These are phyloP conservation scores for Petasospora rhodanensis DNA, from an alignment of 1,139 yeast genomes.

Conservation along the genomic window DNA sequence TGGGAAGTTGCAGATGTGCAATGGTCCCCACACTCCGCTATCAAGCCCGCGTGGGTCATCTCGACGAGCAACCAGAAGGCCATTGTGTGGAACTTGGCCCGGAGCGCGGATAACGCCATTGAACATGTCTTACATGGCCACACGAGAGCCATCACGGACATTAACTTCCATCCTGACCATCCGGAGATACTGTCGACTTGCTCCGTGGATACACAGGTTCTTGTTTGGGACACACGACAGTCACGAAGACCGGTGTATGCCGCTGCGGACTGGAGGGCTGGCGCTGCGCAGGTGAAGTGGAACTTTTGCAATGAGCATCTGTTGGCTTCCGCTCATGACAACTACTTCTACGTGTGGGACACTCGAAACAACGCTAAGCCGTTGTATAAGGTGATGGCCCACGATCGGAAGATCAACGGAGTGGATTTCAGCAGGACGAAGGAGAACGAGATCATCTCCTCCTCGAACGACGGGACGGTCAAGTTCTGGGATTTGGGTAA, in stretches of 20 bases:
- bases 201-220: conserved; percentile 81
- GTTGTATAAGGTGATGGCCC: conserved; percentile 63
- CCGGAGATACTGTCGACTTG: conserved; percentile 94
- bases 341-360: conserved; percentile 83
- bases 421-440: conserved; percentile 69
- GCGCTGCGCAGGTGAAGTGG: conserved; percentile 96
- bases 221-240: conserved; percentile 86
- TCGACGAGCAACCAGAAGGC: conserved; percentile 96
- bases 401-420: conserved; percentile 80
- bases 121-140: conserved; percentile 86
- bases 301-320: conserved; percentile 70
- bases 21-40: conserved; percentile 84
- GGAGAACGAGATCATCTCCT: conserved; percentile 60
- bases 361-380: conserved; percentile 78
- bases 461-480: conserved; percentile 84
- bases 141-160: conserved; percentile 90
- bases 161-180: conserved; percentile 81
- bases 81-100: conserved; percentile 82
- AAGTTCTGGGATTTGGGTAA: conserved; percentile 73
- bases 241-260: conserved; percentile 67
- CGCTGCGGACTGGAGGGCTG: conserved; percentile 93
- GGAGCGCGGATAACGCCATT: conserved; percentile 74
- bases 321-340: conserved; percentile 83
- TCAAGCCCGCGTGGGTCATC: conserved; percentile 83
- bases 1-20: conserved; percentile 99